These are phyloP conservation scores for Cryphonectria parasitica DNA, from an alignment of 2,329 filamentous ascomycete species.

Conservation along the genomic window DNA sequence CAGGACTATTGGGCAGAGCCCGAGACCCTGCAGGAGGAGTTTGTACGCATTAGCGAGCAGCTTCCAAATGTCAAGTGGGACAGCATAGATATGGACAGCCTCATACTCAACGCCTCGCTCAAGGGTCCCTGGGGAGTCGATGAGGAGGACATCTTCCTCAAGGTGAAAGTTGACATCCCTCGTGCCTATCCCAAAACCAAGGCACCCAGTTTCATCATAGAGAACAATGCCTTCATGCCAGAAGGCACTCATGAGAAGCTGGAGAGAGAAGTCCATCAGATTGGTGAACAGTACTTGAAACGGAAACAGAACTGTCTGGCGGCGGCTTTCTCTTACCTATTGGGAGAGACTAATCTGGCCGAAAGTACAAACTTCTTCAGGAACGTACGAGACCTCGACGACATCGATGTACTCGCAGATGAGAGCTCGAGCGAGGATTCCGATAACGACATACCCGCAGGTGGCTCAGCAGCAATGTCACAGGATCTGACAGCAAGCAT, in stretches of 20 bases:
- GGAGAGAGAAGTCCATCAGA: conserved; percentile 58
- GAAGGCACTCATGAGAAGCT: conserved; percentile 57
- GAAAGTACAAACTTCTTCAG: conserved; percentile 65
- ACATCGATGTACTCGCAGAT: conserved; percentile 61
- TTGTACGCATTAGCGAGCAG: conserved; percentile 63
- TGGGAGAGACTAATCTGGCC: conserved; percentile 65
- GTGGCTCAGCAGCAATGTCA: conserved; percentile 62
- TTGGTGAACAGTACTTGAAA: conserved; percentile 59
- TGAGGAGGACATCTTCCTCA: conserved; percentile 62
- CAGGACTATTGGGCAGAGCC: conserved; percentile 64
- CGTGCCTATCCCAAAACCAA: conserved; percentile 60
- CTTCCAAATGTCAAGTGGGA: conserved; percentile 69
- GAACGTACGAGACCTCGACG: conserved; percentile 65
- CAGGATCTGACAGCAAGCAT: conserved; percentile 61
- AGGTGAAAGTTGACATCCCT: conserved; percentile 64
- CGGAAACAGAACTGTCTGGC: conserved; percentile 66
- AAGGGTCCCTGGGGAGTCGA: conserved; percentile 67
- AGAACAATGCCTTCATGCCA: conserved; percentile 66
- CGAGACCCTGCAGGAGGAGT: conserved; percentile 67
- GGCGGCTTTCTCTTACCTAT: conserved; percentile 63
- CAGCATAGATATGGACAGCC: conserved; percentile 64
- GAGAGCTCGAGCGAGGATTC: conserved; percentile 87
- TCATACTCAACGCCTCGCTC: conserved; percentile 62
- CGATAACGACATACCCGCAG: conserved; percentile 60
- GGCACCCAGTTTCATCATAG: conserved; percentile 62